Conservation (phyloP, 2,329 filamentous ascomycete species). For the Penicillium sp. region DNA sequence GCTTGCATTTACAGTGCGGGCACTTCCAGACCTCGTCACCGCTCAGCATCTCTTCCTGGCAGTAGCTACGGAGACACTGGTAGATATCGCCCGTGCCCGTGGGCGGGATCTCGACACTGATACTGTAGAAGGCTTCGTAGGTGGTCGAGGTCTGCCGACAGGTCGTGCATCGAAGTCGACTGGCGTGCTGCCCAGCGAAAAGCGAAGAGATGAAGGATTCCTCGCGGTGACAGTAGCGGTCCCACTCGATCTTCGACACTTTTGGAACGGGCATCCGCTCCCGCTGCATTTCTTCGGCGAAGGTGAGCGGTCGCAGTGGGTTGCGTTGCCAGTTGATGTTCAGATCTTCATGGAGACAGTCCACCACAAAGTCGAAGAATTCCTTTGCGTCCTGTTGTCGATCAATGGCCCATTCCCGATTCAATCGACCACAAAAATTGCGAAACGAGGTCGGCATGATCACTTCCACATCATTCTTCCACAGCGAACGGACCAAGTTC, state of each 20-base stretch:
- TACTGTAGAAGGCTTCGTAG: constrained; percentile 68
- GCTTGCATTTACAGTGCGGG: constrained; percentile 67
- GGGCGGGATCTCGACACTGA: constrained; percentile 67
- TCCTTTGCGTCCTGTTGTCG: constrained; percentile 90
- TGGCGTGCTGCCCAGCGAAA: constrained; percentile 70
- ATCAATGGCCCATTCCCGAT: constrained; percentile 66
- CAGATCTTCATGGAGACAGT: constrained; percentile 80
- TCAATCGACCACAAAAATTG: constrained; percentile 63
- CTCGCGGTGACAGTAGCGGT: constrained; percentile 65
- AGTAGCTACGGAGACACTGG: constrained; percentile 68
- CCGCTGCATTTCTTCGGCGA: constrained; percentile 58
- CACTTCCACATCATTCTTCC: constrained; percentile 57
- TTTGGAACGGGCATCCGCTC: constrained; percentile 61
- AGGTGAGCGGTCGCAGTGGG: constrained; percentile 57
- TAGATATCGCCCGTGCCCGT: constrained; percentile 59
- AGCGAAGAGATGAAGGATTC: constrained; percentile 74
- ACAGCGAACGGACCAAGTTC: constrained; percentile 59
- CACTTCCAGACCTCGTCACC: constrained; percentile 70
- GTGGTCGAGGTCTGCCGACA: constrained; percentile 64
- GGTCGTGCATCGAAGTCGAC: constrained; percentile 58
- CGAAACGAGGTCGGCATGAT: constrained; percentile 61
- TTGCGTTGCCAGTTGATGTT: constrained; percentile 64
- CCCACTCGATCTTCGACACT: constrained; percentile 73
- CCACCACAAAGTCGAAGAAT: constrained; percentile 78
- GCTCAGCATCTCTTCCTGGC: constrained; percentile 63